Percentiles rank a stretch among this genome's conserved stretches.
Conservation (phyloP, 805 yeast species). For the Schwanniomyces vanrijiae region DNA sequence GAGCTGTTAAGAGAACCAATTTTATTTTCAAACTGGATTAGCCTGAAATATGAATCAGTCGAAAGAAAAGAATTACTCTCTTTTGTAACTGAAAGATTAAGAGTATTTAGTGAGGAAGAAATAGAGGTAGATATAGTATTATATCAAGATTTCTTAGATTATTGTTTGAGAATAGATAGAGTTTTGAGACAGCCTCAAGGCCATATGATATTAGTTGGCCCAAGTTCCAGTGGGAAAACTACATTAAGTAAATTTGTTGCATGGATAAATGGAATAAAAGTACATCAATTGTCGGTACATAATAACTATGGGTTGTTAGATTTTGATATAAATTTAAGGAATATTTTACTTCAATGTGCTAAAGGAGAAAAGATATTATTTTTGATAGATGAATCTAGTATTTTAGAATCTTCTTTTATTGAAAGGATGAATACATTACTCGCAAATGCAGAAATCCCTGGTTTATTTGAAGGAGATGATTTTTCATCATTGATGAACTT, state of each 20-base stretch:
- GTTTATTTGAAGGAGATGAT: constrained; percentile 79
- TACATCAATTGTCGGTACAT: constrained; percentile 58
- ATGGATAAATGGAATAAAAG: constrained; percentile 81
- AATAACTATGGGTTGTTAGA: constrained; percentile 55
- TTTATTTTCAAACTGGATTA: constrained; percentile 73
- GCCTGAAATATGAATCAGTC: constrained; percentile 61
- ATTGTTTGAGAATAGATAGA: constrained; percentile 75
- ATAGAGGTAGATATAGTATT: constrained; percentile 58
- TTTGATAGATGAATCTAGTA: constrained; percentile 77
- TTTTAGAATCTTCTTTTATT: constrained; percentile 72
- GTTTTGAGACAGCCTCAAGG: constrained; percentile 86
- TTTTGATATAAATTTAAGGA: constrained; percentile 66
- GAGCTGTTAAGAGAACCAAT: constrained; percentile 49
- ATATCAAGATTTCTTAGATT: constrained; percentile 70
- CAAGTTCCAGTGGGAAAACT: constrained; percentile 79
- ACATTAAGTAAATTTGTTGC: constrained; percentile 78
- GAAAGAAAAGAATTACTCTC: constrained; percentile 42
- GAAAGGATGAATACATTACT: constrained; percentile 92
- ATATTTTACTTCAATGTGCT: constrained; percentile 45
- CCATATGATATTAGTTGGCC: constrained; percentile 82
- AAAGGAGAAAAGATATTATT: constrained; percentile 66
- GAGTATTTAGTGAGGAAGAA: constrained; percentile 78
- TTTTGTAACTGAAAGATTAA: constrained; percentile 64
- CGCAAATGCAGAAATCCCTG: constrained; percentile 92
- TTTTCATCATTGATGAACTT: constrained; percentile 48